Evolutionary conservation across 2,329 filamentous ascomycete species (phyloP).

Genomic region (Ophiocordyceps sinensis): DNA sequence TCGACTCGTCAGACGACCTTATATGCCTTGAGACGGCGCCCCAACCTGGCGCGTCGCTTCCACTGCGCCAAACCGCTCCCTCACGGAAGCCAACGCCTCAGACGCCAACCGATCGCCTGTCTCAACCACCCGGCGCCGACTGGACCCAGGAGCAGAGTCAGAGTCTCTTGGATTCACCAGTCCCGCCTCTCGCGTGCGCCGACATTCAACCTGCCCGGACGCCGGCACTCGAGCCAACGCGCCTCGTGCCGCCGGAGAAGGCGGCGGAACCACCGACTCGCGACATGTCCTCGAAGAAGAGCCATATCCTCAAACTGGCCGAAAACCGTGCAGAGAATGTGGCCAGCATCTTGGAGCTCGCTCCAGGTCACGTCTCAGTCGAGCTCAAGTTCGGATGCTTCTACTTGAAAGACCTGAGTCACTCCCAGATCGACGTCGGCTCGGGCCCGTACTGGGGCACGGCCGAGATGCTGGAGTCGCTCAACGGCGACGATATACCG

Average conservation of each 20-base stretch:
- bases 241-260: background rate
- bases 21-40: constrained; percentile 1
- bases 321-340: constrained; percentile 5
- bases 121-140: no score
- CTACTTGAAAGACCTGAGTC: constrained; percentile 10
- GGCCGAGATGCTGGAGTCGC: constrained; percentile 2
- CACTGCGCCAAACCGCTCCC: background rate
- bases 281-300: background rate
- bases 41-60: background rate
- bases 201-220: background rate
- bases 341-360: constrained; percentile 7
- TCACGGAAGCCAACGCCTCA: no score
- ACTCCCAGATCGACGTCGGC: constrained; percentile 7
- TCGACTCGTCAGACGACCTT: constrained; percentile 1
- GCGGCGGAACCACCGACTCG: background rate
- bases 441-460: constrained; percentile 7
- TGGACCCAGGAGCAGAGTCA: no score
- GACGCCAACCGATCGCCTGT: no score
- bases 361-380: constrained; percentile 11
- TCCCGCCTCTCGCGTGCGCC: background rate
- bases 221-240: no score
- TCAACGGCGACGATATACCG: constrained; percentile 3
- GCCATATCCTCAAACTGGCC: constrained; percentile 4
- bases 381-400: constrained; percentile 14
- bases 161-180: no score